Conservation (phyloP, 2,329 filamentous ascomycete species). For the Diplodia sapinea region DNA sequence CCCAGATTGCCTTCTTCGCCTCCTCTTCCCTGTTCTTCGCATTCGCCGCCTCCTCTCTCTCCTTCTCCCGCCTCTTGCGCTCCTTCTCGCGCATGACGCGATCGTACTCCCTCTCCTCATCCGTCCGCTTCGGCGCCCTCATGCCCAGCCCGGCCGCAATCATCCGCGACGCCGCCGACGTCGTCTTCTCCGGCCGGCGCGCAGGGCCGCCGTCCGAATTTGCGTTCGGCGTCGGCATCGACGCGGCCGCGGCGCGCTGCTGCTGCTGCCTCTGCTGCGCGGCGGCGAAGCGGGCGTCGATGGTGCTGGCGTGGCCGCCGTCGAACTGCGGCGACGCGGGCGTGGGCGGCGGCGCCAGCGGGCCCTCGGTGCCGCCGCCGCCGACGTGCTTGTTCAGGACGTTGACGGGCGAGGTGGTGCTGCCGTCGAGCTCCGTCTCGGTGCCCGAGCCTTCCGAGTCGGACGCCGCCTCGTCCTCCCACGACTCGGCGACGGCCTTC, state of each 20-base stretch:
- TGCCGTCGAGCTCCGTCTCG: constrained; percentile 34
- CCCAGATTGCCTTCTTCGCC: constrained; percentile 87
- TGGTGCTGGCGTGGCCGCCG: constrained; percentile 13
- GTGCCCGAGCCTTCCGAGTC: constrained; percentile 36
- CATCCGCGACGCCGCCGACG: constrained; percentile 85
- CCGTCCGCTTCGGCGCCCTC: constrained; percentile 77
- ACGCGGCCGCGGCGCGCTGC: constrained; percentile 31
- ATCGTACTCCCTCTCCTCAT: constrained; percentile 89
- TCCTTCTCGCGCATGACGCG: constrained; percentile 82
- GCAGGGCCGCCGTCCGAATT: constrained; percentile 32
- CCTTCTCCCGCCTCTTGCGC: constrained; percentile 74
- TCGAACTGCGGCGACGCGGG: constrained; percentile 43
- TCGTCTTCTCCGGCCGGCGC: constrained; percentile 83
- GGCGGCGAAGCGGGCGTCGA: constrained; percentile 20
- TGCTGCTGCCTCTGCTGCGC: constrained; percentile 34
- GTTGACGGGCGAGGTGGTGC: constrained; percentile 38
- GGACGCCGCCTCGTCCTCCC: constrained; percentile 70
- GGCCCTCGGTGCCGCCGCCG: constrained; percentile 22
- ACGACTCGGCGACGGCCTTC: constrained; percentile 66
- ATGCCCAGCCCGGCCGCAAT: constrained; percentile 89
- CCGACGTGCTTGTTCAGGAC: constrained; percentile 37
- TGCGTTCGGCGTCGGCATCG: not conserved
- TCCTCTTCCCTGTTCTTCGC: constrained; percentile 70
- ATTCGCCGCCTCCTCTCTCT: constrained; percentile 68
- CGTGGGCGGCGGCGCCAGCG: constrained; percentile 44